Evolutionary conservation across 345 rosid genomes (phyloP).

Genomic region (Isatis tinctoria): DNA sequence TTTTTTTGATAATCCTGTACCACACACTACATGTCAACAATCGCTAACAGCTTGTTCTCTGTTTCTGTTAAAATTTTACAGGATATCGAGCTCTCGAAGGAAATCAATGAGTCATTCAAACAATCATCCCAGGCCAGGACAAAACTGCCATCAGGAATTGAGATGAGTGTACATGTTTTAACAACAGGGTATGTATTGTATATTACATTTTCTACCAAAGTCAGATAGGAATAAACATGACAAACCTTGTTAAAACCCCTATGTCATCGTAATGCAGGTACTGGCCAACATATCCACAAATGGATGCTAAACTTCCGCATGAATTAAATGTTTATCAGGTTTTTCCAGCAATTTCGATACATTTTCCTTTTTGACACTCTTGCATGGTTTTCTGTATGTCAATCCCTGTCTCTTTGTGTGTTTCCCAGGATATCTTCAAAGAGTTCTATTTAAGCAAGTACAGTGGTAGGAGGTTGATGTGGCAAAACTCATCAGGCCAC

Average conservation of each 20-base stretch:
- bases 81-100: conserved; percentile 92
- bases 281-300: conserved; percentile 99
- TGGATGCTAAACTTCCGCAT: conserved; percentile 93
- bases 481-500: conserved; percentile 91
- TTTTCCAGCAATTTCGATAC: conserved; percentile 7
- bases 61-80: conserved; percentile 17
- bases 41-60: background rate
- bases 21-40: conserved; percentile 26
- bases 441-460: conserved; percentile 94
- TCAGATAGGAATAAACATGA: background rate
- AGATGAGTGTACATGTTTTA: conserved; percentile 89
- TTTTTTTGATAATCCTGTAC: background rate
- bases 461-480: conserved; percentile 93
- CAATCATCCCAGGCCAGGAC: conserved; percentile 90
- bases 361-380: conserved; percentile 25
- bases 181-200: conserved; percentile 63
- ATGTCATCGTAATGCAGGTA: conserved; percentile 62
- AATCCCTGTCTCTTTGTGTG: background rate
- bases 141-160: conserved; percentile 87
- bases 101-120: conserved; percentile 88
- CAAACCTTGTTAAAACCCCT: conserved; percentile 4
- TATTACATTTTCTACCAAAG: background rate
- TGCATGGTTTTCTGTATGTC: conserved; percentile 4
- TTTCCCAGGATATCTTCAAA: conserved; percentile 73
- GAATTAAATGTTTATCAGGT: conserved; percentile 93